phyloP scores from a whole-genome alignment of 2,329 filamentous ascomycete species.

The Aspergillus fischeri region DNA sequence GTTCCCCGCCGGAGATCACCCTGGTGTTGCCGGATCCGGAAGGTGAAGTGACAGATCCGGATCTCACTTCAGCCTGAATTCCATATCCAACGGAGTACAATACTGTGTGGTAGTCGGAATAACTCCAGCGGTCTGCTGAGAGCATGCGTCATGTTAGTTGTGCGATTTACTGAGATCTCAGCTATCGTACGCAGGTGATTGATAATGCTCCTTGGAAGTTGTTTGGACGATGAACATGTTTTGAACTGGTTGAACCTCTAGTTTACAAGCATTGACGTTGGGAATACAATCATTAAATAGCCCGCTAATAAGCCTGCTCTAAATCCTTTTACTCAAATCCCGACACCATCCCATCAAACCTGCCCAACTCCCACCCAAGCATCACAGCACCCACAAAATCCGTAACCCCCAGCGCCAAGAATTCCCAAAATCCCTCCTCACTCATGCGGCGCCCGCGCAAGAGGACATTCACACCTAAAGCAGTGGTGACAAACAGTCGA shows the following conservation, averaged over 20 bases:
- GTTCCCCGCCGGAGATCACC: not conserved
- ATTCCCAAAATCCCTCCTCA: conserved; percentile 4
- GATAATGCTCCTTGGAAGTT: no score
- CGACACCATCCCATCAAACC: not conserved
- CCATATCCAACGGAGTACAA: not conserved
- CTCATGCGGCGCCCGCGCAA: conserved; percentile 1
- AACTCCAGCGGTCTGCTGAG: no score
- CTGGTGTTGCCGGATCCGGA: not conserved
- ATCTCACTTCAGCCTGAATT: not conserved
- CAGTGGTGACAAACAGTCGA: not conserved
- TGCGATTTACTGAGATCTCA: no score
- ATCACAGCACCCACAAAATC: conserved; percentile 1
- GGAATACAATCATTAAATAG: not conserved
- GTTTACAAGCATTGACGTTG: not conserved
- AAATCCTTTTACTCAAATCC: not conserved
- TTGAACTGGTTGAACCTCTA: not conserved
- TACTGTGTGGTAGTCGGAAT: no score
- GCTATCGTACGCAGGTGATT: no score
- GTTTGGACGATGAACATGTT: no score
- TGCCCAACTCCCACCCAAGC: not conserved
- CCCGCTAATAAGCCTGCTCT: not conserved
- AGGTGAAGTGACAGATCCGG: not conserved
- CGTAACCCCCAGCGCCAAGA: not conserved
- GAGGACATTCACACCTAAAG: not conserved
- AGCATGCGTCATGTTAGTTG: no score